Conservation (phyloP, 176 grass and related monocot genomes). For the Oryza australiensis region DNA sequence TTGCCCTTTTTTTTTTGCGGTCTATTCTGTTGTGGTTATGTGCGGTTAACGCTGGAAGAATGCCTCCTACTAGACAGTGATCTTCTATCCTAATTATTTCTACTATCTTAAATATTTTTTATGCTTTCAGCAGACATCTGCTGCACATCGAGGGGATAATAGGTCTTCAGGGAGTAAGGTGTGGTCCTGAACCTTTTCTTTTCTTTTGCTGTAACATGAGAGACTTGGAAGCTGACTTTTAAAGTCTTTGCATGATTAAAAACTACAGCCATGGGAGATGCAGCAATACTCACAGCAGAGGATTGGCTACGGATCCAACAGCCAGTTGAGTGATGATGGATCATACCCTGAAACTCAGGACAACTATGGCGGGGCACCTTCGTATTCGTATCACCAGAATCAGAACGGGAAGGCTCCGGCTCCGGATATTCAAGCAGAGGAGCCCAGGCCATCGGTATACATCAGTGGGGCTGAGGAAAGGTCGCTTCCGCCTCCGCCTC, state of each 20-base stretch:
- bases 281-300: constrained; percentile 51
- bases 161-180: constrained; percentile 66
- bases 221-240: constrained; percentile 24
- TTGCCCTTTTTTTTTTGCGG: background rate
- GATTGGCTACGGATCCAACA: constrained; percentile 42
- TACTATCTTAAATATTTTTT: background rate
- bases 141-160: constrained; percentile 44
- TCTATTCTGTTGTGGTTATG: background rate
- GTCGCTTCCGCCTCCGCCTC: background rate
- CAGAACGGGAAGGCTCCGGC: constrained; percentile 50
- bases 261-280: constrained; percentile 61
- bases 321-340: constrained; percentile 53
- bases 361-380: constrained; percentile 9
- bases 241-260: background rate
- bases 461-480: constrained; percentile 38
- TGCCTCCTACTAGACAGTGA: constrained; percentile 3
- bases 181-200: background rate
- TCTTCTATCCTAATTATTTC: constrained; percentile 9
- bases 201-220: constrained; percentile 7
- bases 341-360: constrained; percentile 51
- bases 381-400: constrained; percentile 52
- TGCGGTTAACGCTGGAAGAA: background rate
- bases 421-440: constrained; percentile 40
- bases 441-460: constrained; percentile 42
- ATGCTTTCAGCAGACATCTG: constrained; percentile 36